These are phyloP conservation scores for Arbutus unedo DNA, from an alignment of 148 eudicot species.

Conservation along the genomic window DNA sequence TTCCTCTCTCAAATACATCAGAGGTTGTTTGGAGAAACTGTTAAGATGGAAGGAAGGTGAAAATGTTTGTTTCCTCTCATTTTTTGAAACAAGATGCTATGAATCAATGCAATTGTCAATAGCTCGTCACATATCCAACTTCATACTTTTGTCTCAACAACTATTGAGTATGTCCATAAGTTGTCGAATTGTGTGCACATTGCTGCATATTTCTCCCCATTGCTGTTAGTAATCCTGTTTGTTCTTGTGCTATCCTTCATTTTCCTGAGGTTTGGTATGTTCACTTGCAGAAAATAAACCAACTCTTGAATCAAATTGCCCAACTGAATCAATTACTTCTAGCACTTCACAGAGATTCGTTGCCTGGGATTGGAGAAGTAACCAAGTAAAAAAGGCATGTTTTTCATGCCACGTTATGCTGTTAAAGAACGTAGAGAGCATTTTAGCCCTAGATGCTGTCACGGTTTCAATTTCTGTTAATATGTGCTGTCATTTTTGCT, in stretches of 20 bases:
- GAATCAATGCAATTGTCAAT: neutral
- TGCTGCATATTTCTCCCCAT: neutral
- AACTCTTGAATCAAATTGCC: constrained; percentile 50
- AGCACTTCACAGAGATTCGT: constrained; percentile 32
- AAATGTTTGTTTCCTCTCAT: neutral
- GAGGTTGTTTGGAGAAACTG: neutral
- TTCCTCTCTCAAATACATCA: neutral
- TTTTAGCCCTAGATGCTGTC: neutral
- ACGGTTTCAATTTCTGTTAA: neutral
- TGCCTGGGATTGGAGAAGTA: constrained; percentile 21
- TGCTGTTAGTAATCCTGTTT: neutral
- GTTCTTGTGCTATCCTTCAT: neutral
- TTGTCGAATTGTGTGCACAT: neutral
- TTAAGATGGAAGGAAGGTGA: neutral
- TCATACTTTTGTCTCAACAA: neutral
- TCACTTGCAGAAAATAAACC: constrained; percentile 56
- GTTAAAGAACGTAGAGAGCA: too few species aligned
- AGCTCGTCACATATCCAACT: neutral
- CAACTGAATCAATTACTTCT: constrained; percentile 45
- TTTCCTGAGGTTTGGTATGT: constrained; percentile 5
- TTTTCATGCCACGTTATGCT: neutral
- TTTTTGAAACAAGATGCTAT: neutral
- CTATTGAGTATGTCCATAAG: neutral
- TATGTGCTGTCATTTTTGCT: neutral
- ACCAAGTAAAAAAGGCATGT: neutral